These are phyloP conservation scores for Penicillium sp. DNA, from an alignment of 2,329 filamentous ascomycete genomes.

Conservation along the genomic window DNA sequence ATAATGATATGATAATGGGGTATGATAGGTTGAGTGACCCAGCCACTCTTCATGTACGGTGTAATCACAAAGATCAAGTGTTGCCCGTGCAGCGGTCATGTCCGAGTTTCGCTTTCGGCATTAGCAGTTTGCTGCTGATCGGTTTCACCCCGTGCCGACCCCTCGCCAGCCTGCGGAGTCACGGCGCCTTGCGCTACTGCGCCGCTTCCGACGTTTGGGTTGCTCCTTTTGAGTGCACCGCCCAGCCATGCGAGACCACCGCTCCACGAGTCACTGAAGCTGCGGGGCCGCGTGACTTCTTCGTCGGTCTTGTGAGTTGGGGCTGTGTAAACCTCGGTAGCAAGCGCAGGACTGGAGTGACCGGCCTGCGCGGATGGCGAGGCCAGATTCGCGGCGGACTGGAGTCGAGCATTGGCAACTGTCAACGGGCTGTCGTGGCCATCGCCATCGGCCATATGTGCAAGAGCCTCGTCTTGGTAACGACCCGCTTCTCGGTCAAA, in stretches of 20 bases:
- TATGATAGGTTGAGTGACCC: conserved; percentile 20
- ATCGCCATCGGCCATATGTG: conserved; percentile 19
- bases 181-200: conserved; percentile 11
- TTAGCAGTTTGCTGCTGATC: not conserved
- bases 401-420: conserved; percentile 26
- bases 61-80: not conserved
- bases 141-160: not conserved
- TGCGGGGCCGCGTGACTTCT: conserved; percentile 29
- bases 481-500: conserved; percentile 20
- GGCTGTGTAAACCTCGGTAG: conserved; percentile 12
- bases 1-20: not conserved
- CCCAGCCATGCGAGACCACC: conserved; percentile 36
- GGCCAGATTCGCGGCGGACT: conserved; percentile 23
- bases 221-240: conserved; percentile 26
- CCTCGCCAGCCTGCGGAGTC: conserved; percentile 10
- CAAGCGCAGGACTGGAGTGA: conserved; percentile 21
- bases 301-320: conserved; percentile 11
- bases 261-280: conserved; percentile 38
- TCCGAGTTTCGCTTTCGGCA: conserved; percentile 6
- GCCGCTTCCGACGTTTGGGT: conserved; percentile 6
- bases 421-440: conserved; percentile 17
- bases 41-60: conserved; percentile 20
- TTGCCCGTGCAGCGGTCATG: conserved; percentile 2
- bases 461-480: conserved; percentile 16
- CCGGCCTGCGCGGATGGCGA: conserved; percentile 20